These are phyloP conservation scores for Mycotypha africana DNA, from an alignment of 371 early-diverging fungal genomes.

Conservation along the genomic window DNA sequence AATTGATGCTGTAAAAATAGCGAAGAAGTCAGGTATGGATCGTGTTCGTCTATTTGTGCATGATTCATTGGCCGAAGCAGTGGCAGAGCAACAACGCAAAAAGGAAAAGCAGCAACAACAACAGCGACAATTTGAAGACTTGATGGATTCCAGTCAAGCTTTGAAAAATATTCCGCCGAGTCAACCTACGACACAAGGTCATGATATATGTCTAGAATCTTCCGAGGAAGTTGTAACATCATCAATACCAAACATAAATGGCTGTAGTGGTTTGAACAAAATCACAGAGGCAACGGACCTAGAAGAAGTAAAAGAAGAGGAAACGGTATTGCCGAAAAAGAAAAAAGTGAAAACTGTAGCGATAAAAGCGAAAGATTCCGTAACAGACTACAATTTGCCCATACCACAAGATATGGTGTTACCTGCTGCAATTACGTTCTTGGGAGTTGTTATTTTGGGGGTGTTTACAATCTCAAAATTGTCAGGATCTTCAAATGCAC, in stretches of 20 bases:
- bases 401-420: conserved; percentile 50
- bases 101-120: background rate
- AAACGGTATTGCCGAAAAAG: background rate
- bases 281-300: conserved; percentile 1
- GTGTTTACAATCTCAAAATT: conserved; percentile 47
- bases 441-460: conserved; percentile 49
- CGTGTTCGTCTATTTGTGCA: conserved; percentile 68
- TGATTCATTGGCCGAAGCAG: conserved; percentile 12
- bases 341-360: background rate
- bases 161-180: conserved; percentile 6
- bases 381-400: conserved; percentile 19
- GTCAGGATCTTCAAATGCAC: conserved; percentile 10
- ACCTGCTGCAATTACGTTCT: conserved; percentile 53
- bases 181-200: conserved; percentile 12
- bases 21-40: conserved; percentile 63
- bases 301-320: conserved; percentile 6
- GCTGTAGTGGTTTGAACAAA: no score
- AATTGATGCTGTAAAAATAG: conserved; percentile 72
- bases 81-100: conserved; percentile 4
- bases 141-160: background rate
- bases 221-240: conserved; percentile 1
- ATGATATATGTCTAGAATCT: background rate
- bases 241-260: no score
- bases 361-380: conserved; percentile 5
- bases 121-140: background rate